phyloP scores from a whole-genome alignment of 305 asterid genomes.

The Vinca major region DNA sequence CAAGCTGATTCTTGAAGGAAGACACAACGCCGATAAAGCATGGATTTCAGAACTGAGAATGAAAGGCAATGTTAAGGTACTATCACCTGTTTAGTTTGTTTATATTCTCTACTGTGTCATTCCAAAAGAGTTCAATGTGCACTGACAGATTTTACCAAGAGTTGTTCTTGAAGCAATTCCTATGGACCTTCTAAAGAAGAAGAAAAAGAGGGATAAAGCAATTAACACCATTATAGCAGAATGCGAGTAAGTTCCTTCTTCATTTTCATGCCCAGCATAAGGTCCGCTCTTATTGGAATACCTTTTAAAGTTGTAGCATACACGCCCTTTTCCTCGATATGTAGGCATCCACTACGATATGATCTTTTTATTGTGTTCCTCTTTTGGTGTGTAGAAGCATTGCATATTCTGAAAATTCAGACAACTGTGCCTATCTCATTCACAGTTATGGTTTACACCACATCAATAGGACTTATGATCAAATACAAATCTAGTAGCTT shows the following conservation, averaged over 20 bases:
- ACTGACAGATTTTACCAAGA: conserved; percentile 59
- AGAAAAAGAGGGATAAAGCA: conserved; percentile 50
- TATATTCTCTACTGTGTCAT: background rate
- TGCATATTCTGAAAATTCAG: background rate
- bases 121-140: background rate
- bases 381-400: background rate
- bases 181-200: conserved; percentile 55
- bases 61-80: conserved; percentile 60
- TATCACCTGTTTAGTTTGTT: background rate
- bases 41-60: conserved; percentile 71
- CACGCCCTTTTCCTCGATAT: background rate
- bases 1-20: conserved; percentile 68
- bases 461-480: background rate
- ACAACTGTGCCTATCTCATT: background rate
- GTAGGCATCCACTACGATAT: too few relatives aligned
- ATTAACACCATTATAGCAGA: conserved; percentile 52
- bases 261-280: conserved; percentile 12
- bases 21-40: conserved; percentile 79
- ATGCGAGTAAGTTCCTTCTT: conserved; percentile 50
- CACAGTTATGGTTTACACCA: background rate
- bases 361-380: background rate
- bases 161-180: conserved; percentile 76
- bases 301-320: background rate
- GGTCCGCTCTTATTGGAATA: conserved; percentile 10
- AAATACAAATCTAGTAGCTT: background rate